phyloP scores from a whole-genome alignment of 179 eudicot genomes.

The Beta lomatogona region DNA sequence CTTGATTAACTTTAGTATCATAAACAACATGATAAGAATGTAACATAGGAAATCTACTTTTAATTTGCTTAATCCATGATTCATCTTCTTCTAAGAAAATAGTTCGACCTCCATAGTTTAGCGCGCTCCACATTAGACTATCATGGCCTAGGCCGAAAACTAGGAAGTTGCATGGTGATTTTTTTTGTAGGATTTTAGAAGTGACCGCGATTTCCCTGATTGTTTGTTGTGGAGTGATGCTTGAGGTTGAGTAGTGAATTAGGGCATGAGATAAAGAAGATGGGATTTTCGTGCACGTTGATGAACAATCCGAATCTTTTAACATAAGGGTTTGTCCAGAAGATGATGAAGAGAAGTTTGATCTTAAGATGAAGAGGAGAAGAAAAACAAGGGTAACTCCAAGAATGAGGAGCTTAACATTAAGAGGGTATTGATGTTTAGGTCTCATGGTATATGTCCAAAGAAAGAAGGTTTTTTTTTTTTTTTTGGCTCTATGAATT shows the following conservation, averaged over 20 bases:
- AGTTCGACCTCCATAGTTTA: slow-evolving; percentile 78
- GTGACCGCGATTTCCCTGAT: slow-evolving; percentile 67
- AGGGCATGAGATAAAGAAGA: slow-evolving; percentile 58
- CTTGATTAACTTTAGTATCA: slow-evolving; percentile 72
- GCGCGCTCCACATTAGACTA: slow-evolving; percentile 85
- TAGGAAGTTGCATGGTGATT: slow-evolving; percentile 87
- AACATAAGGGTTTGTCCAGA: slow-evolving; percentile 17
- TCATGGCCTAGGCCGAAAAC: slow-evolving; percentile 94
- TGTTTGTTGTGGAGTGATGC: slow-evolving; percentile 95
- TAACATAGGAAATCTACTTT: slow-evolving; percentile 60
- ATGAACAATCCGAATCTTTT: slow-evolving; percentile 34
- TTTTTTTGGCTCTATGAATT: neutral
- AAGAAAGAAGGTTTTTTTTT: neutral
- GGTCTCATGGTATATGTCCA: slow-evolving; percentile 48
- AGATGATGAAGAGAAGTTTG: slow-evolving; percentile 39
- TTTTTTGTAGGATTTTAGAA: slow-evolving; percentile 48
- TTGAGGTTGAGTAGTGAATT: slow-evolving; percentile 86
- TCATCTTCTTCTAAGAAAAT: slow-evolving; percentile 86
- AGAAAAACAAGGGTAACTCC: slow-evolving; percentile 44
- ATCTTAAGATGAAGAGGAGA: slow-evolving; percentile 58
- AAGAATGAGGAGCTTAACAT: slow-evolving; percentile 53
- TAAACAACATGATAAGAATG: slow-evolving; percentile 72
- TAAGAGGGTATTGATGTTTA: slow-evolving; percentile 48
- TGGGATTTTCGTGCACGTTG: slow-evolving; percentile 68
- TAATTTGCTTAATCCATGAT: slow-evolving; percentile 77